Evolutionary conservation across 129 eudicot species (phyloP), one percentile per base, ranked within the genome.

Genomic region (Deinandra increscens): DNA sequence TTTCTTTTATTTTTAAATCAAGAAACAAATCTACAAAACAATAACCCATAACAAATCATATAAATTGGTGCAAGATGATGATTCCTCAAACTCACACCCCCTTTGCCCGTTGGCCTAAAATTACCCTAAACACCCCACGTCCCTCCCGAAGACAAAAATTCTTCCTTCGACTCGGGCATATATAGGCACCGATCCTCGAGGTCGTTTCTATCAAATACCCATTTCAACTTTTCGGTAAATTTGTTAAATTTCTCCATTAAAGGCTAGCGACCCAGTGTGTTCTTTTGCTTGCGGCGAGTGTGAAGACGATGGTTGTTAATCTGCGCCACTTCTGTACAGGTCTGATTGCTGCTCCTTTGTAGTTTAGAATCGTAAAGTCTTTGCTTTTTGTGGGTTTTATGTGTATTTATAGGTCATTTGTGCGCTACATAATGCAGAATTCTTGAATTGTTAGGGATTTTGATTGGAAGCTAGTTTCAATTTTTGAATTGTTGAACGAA

Each of bases 121-220:
- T 41, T 75, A 75, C 69, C 80, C 80, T 43, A 43, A 26, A 75
- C 73, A 55, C 79, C 79, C 79, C 73, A 43, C 74, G 53, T 59
- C 60, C 34, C 66, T 23, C 43, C 38, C 63, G 63, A 46, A 50
- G 42, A 70, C 76, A 29, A 75, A 75, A 58, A 31, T 58, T 60
- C 18, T 58, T 58, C 58, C 80, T 75, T 41, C 74, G 62, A 68
- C 54, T 68, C 74, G 74, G 43, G 74, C 62, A 45, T 75, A 64
- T 73, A 61, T 46, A 49, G 17, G 67, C 67, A 43, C 43, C 67
- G 44, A 59, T 53, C 68, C 76, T 59, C 48, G 29, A 68, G 14
- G 62, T 8, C 61, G 11, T 77, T 51, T 77, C 58, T 62, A 23
- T 53, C 65, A 69, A 60, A 68, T 22, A 60, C 81, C 48, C 81